Conservation (phyloP, 2,329 filamentous ascomycete genomes). For the Fusarium domesticum region DNA sequence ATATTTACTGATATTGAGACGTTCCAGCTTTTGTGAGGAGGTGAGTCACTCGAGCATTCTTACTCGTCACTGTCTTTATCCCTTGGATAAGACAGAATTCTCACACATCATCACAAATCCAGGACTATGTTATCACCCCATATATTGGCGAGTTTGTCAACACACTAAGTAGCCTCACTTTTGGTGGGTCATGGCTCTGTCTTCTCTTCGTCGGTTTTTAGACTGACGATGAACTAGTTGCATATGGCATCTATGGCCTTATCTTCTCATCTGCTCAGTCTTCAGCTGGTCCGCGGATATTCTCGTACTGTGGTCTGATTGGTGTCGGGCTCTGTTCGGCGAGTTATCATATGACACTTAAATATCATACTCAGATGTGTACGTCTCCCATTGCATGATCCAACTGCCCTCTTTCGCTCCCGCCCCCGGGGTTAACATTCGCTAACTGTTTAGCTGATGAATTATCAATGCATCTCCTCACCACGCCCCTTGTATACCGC, state of each 20-base stretch:
- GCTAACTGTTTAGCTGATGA: slow-evolving; percentile 34
- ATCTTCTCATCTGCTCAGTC: slow-evolving; percentile 9
- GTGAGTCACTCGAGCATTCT: slow-evolving; percentile 10
- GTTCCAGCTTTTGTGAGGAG: slow-evolving; percentile 32
- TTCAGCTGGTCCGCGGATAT: slow-evolving; percentile 26
- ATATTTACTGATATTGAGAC: background rate
- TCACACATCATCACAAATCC: background rate
- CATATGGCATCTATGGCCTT: slow-evolving; percentile 40
- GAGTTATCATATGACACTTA: slow-evolving; percentile 35
- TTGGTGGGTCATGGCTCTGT: slow-evolving; percentile 20
- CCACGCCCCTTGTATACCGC: slow-evolving; percentile 41
- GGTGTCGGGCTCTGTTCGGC: slow-evolving; percentile 34
- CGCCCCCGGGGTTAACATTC: slow-evolving; percentile 1
- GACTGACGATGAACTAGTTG: slow-evolving; percentile 28
- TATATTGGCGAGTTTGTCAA: slow-evolving; percentile 46
- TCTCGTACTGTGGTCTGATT: slow-evolving; percentile 40
- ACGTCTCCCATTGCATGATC: slow-evolving; percentile 1
- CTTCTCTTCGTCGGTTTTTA: background rate
- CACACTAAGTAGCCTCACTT: slow-evolving; percentile 41
- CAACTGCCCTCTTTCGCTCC: accelerated
- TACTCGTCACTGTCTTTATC: too few species aligned
- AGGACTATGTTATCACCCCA: slow-evolving; percentile 41
- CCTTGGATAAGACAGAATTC: slow-evolving; percentile 1
- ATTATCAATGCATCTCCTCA: slow-evolving; percentile 41
- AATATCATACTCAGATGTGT: slow-evolving; percentile 38